Evolutionary conservation across 805 yeast genomes (phyloP).

Genomic region (Candida insectalens): DNA sequence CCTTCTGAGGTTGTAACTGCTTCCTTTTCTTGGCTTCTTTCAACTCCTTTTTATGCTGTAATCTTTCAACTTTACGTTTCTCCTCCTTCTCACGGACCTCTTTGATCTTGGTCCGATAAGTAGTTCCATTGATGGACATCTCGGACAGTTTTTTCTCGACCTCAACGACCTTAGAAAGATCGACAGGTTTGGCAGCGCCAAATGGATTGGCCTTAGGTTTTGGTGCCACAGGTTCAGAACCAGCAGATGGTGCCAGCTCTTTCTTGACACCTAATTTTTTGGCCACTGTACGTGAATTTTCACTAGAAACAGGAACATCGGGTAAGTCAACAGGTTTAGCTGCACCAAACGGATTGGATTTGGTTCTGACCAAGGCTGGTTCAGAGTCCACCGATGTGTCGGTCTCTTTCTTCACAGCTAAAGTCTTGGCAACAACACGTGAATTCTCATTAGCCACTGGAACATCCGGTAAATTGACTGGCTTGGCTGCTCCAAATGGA

Average conservation of each 20-base stretch:
- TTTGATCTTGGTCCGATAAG: constrained; percentile 17
- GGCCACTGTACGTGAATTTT: background rate
- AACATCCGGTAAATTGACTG: constrained; percentile 30
- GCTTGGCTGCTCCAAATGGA: constrained; percentile 75
- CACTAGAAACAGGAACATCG: background rate
- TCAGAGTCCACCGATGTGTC: no score
- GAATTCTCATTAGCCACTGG: constrained; percentile 10
- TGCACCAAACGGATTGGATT: background rate
- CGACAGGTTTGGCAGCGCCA: constrained; percentile 83
- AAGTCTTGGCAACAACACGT: constrained; percentile 3
- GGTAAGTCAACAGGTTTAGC: background rate
- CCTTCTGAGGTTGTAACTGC: background rate
- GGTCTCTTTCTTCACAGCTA: background rate
- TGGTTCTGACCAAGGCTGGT: background rate
- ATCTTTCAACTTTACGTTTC: background rate
- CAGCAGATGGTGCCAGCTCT: background rate
- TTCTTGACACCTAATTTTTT: background rate
- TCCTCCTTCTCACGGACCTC: constrained; percentile 5
- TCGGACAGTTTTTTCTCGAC: constrained; percentile 39
- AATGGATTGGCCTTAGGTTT: constrained; percentile 47
- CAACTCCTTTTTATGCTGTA: background rate
- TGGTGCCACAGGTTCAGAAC: constrained; percentile 1
- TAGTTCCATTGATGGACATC: constrained; percentile 37
- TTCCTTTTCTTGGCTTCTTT: background rate
- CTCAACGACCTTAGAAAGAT: constrained; percentile 57